These are phyloP conservation scores for Fusarium nematophilum DNA, from an alignment of 2,329 filamentous ascomycete species.

Conservation along the genomic window DNA sequence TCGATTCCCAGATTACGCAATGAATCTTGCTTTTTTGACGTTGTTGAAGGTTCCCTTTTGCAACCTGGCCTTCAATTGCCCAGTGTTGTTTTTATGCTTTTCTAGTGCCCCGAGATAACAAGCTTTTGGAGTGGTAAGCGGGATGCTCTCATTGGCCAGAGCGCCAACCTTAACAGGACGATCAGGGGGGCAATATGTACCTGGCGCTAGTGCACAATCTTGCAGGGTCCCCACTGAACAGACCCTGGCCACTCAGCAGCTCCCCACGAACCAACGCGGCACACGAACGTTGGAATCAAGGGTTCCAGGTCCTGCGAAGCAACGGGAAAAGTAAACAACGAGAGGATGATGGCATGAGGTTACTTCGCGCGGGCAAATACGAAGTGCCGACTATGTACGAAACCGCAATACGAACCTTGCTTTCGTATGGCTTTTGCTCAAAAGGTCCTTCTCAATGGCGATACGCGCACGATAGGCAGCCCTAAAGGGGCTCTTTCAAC, in stretches of 20 bases:
- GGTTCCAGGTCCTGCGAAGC: not conserved
- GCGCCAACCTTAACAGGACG: not conserved
- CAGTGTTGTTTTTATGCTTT: not conserved
- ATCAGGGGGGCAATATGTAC: conserved; percentile 15
- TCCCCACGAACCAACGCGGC: conserved; percentile 2
- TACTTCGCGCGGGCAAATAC: no score
- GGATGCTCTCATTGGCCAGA: conserved; percentile 14
- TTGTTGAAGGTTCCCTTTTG: not conserved
- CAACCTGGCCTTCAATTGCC: not conserved
- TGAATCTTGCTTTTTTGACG: not conserved
- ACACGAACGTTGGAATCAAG: not conserved
- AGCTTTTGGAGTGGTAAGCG: conserved; percentile 23
- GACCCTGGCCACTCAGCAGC: conserved; percentile 5
- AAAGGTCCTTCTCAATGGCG: no score
- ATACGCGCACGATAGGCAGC: no score
- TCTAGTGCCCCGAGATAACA: not conserved
- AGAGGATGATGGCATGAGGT: no score
- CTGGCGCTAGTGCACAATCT: conserved; percentile 28
- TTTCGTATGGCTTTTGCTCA: no score
- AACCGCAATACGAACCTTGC: no score
- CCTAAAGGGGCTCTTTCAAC: no score
- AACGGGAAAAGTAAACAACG: not conserved
- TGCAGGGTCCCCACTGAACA: not conserved
- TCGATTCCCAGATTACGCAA: conserved; percentile 30
- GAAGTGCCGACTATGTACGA: no score